Percentiles rank a stretch among this genome's conserved stretches.
Conservation (phyloP, 345 rosid species). For the Physaria fendleri region DNA sequence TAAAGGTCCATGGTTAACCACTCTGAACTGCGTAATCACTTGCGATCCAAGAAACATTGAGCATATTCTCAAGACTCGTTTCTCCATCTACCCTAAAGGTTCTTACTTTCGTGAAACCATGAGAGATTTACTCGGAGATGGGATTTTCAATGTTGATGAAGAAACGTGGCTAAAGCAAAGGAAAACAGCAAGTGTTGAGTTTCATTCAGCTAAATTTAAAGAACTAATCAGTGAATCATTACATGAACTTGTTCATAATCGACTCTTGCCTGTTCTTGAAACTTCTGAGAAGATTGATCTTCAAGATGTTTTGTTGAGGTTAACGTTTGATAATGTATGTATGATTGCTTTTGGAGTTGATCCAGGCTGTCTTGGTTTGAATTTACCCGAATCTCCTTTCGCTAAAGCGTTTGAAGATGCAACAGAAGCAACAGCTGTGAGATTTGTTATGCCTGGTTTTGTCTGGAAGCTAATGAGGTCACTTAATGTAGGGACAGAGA, state of each 20-base stretch:
- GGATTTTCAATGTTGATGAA: slow-evolving; percentile 82
- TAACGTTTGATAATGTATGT: slow-evolving; percentile 88
- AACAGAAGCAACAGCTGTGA: slow-evolving; percentile 60
- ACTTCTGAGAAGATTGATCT: slow-evolving; percentile 54
- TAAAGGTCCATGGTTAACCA: slow-evolving; percentile 76
- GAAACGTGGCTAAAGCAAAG: slow-evolving; percentile 88
- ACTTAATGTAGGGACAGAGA: slow-evolving; percentile 68
- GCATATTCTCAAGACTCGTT: slow-evolving; percentile 79
- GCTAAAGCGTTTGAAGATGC: slow-evolving; percentile 90
- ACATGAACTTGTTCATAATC: slow-evolving; percentile 61
- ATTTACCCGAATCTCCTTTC: slow-evolving; percentile 62
- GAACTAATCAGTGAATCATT: slow-evolving; percentile 55
- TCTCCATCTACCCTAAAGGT: slow-evolving; percentile 85
- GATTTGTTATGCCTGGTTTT: slow-evolving; percentile 73
- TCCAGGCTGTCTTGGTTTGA: slow-evolving; percentile 67
- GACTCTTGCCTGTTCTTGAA: slow-evolving; percentile 73
- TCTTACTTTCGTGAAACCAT: slow-evolving; percentile 57
- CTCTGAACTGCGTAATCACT: slow-evolving; percentile 64
- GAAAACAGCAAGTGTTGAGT: slow-evolving; percentile 86
- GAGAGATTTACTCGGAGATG: slow-evolving; percentile 76
- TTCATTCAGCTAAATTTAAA: slow-evolving; percentile 80
- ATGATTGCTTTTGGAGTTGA: slow-evolving; percentile 95
- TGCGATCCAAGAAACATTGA: slow-evolving; percentile 83
- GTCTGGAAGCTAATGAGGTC: slow-evolving; percentile 75
- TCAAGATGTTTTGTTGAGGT: slow-evolving; percentile 69